Evolutionary conservation across 108 stramenopile genomes (phyloP).

Genomic region (Halocafeteria seosinensis): DNA sequence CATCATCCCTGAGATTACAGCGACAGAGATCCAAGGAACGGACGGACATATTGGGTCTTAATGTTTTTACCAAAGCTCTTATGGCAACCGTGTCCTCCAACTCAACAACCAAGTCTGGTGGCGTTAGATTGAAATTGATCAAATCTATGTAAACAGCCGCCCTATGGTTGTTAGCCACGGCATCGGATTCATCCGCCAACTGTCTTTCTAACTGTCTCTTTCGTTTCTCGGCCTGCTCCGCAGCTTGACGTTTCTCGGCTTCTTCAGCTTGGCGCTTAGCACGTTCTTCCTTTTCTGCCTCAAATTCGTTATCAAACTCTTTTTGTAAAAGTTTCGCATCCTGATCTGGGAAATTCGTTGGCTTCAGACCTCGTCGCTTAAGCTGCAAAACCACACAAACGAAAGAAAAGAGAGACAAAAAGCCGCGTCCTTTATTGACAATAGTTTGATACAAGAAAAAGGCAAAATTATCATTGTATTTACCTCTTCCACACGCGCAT

Average conservation of each 20-base stretch:
- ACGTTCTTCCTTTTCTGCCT: not conserved
- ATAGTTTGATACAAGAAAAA: too few relatives aligned
- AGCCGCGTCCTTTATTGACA: too few relatives aligned
- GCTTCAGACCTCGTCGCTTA: too few relatives aligned
- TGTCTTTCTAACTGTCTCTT: not conserved
- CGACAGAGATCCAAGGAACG: not conserved
- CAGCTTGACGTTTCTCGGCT: not conserved
- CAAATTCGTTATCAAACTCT: not conserved
- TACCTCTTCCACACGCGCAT: too few relatives aligned
- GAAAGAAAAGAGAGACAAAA: too few relatives aligned
- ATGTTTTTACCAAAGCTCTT: not conserved
- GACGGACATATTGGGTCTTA: not conserved
- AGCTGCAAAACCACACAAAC: too few relatives aligned
- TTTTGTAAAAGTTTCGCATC: too few relatives aligned
- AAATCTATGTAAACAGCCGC: not conserved
- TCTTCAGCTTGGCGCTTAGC: not conserved
- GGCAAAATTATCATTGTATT: too few relatives aligned
- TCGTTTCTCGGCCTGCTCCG: not conserved
- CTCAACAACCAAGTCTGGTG: not conserved
- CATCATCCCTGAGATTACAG: not conserved
- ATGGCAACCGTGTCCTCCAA: not conserved
- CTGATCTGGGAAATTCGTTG: too few relatives aligned
- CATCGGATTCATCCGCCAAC: not conserved
- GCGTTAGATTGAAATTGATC: not conserved
- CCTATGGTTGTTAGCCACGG: not conserved